These are phyloP conservation scores for Chlamydomonas schloesseri DNA, from an alignment of 139 green algal species.

Conservation along the genomic window DNA sequence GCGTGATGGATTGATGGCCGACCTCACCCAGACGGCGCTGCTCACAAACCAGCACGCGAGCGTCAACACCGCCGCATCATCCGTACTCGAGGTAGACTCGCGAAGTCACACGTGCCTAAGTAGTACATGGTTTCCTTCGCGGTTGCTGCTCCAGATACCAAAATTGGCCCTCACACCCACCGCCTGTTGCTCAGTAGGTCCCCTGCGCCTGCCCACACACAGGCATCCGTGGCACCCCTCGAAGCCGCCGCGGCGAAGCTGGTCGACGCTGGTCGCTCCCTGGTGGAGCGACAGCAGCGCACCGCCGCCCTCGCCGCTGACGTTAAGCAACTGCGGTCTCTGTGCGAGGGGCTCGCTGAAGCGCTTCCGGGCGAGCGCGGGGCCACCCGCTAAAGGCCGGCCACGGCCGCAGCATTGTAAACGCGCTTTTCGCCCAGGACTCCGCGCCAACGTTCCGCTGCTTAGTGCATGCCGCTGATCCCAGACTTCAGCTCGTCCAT, in stretches of 20 bases:
- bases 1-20: too few species aligned
- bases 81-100: slow-evolving; percentile 15
- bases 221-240: not conserved
- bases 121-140: not conserved
- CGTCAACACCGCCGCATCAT: not conserved
- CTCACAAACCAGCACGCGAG: not conserved
- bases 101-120: not conserved
- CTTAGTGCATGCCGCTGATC: slow-evolving; percentile 53
- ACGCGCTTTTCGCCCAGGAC: too few species aligned
- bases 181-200: not conserved
- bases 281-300: not conserved
- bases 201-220: too few species aligned
- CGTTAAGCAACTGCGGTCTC: too few species aligned
- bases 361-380: too few species aligned
- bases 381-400: not conserved
- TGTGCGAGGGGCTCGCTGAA: too few species aligned
- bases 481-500: slow-evolving; percentile 68
- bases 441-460: too few species aligned
- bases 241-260: too few species aligned
- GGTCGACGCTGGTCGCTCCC: too few species aligned
- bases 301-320: too few species aligned
- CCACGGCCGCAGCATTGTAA: too few species aligned
- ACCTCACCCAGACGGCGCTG: too few species aligned
- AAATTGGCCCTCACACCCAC: not conserved
- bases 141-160: not conserved